Evolutionary conservation across 2,329 filamentous ascomycete species (phyloP).

Genomic region (Penicillium sp.): DNA sequence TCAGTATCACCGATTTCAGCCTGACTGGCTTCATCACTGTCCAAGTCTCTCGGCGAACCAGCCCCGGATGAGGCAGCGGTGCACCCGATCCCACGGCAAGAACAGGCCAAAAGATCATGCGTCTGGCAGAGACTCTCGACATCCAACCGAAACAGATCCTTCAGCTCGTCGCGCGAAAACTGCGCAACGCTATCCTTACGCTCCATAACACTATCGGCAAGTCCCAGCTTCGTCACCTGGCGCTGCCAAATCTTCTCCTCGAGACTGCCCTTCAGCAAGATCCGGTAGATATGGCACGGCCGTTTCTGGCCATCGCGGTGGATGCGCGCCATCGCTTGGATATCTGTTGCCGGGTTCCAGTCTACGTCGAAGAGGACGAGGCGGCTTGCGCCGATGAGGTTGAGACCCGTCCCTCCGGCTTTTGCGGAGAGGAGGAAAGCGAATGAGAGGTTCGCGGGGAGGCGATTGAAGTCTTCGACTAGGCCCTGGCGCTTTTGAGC

Average conservation of each 20-base stretch:
- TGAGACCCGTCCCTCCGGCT: constrained; percentile 71
- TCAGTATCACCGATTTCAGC: constrained; percentile 28
- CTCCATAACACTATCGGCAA: constrained; percentile 74
- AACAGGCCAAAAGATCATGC: constrained; percentile 69
- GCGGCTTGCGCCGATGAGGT: constrained; percentile 72
- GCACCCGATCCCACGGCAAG: constrained; percentile 61
- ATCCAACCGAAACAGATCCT: constrained; percentile 70
- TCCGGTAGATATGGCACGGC: constrained; percentile 70
- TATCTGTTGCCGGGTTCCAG: constrained; percentile 76
- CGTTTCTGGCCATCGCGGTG: constrained; percentile 73
- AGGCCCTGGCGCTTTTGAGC: constrained; percentile 67
- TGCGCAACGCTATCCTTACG: constrained; percentile 63
- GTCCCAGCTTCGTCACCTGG: constrained; percentile 71
- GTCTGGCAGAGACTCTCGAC: constrained; percentile 67
- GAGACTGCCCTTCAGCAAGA: constrained; percentile 70
- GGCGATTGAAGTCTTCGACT: constrained; percentile 72
- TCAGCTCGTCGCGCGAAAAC: constrained; percentile 69
- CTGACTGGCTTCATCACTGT: constrained; percentile 15
- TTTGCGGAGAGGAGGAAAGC: constrained; percentile 76
- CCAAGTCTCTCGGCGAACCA: constrained; percentile 5
- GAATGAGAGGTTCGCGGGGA: constrained; percentile 61
- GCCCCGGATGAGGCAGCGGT: constrained; percentile 18
- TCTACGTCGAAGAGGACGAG: constrained; percentile 75
- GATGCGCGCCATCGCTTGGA: constrained; percentile 76
- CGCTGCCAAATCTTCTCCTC: constrained; percentile 79